Base-by-base conservation (phyloP, 2,329 filamentous ascomycete species). In the Zasmidium cellare region DNA sequence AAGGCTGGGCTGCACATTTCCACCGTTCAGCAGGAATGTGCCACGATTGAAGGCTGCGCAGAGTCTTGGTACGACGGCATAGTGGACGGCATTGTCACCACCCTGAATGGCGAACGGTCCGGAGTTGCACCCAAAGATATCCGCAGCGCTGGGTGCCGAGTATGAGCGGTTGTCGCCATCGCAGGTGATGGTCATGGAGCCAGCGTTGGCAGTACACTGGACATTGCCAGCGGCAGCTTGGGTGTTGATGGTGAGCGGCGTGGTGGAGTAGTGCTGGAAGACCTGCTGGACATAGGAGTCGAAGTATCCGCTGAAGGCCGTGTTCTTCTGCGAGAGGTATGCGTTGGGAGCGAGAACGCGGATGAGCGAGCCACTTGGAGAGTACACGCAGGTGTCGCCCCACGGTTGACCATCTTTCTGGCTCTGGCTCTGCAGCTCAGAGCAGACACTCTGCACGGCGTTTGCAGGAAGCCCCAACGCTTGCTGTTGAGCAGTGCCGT, bases 11-110 rank as follows among this genome's bases (percentile, higher is more conserved):
- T 83, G 79, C 1, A 75, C 61, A 62, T 80, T 69, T 35, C 82
- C 82, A 1, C 78, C 80, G 1, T 68, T 65, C 1, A 72, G 69
- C 55, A 89, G 72, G 56, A 94, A 75, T 5, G 88, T 93, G 16
- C 83, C 85, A 19, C 90, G 82, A 73, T 92, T 91, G 67, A 93
- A 84, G 0, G 88, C 89, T 1, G 91, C 90, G 1, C 88, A 84
- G 11, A 96, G 76, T n/a, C 90, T 82, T 0, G 91, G 88, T 1
- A 87, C 86, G 50, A 92, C 81, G 41, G 87, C 87, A 58, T 75
- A 73, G 53, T 79, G 75, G 22, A 76, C 72, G 16, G 62, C 68
- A 51, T 76, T 77, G 16, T 75, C 69, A 2, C 64, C 65, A 57
- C 79, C 64, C 52, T 75, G 58, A 2, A 80, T 71, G 62, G 77